Conservation (phyloP, 352 stramenopile species). For the Pythium myriotylum region DNA sequence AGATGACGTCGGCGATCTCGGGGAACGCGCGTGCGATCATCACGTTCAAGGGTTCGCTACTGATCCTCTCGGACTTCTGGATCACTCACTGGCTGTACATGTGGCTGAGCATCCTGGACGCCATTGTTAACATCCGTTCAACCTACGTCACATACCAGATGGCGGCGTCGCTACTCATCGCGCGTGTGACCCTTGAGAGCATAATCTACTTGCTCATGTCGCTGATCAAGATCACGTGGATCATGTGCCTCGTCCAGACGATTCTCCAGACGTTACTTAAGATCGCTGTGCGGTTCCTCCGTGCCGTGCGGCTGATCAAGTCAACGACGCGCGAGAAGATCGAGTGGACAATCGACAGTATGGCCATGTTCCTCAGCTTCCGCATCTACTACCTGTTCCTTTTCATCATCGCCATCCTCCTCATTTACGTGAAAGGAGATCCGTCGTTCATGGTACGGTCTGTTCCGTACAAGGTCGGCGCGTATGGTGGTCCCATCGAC, state of each 20-base stretch:
- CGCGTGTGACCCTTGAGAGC: constrained; percentile 46
- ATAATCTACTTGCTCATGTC: constrained; percentile 46
- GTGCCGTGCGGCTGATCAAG: constrained; percentile 40
- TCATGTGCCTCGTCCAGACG: constrained; percentile 56
- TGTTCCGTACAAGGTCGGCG: constrained; percentile 26
- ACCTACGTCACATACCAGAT: constrained; percentile 50
- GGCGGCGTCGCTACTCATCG: constrained; percentile 44
- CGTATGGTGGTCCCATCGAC: constrained; percentile 41
- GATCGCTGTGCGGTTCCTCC: constrained; percentile 31
- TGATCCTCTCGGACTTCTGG: constrained; percentile 59
- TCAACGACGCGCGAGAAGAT: constrained; percentile 33
- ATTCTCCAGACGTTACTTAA: constrained; percentile 35
- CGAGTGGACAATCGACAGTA: constrained; percentile 51
- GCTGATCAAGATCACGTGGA: constrained; percentile 55
- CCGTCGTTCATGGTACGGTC: constrained; percentile 52
- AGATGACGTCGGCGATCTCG: constrained; percentile 30
- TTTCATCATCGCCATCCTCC: constrained; percentile 36
- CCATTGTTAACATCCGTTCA: constrained; percentile 39
- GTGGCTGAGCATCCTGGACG: constrained; percentile 47
- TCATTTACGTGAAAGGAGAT: constrained; percentile 33
- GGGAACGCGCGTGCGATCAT: constrained; percentile 42
- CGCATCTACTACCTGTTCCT: constrained; percentile 58
- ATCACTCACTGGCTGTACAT: constrained; percentile 75
- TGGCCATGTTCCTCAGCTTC: constrained; percentile 50
- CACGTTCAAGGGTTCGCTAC: constrained; percentile 44